Evolutionary conservation across 306 rosid genomes (phyloP).

Genomic region (Castanea sativa): DNA sequence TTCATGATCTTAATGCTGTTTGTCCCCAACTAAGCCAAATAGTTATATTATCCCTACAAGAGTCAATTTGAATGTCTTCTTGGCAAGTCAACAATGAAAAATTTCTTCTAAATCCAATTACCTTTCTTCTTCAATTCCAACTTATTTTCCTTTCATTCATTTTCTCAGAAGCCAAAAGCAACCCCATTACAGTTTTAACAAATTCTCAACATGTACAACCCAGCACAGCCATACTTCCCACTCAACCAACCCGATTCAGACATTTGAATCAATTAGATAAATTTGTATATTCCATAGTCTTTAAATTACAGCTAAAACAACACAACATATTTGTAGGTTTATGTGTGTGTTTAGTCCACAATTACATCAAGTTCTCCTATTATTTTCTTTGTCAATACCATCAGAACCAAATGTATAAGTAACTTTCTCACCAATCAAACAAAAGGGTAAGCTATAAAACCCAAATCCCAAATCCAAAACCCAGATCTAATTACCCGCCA

Average conservation of each 20-base stretch:
- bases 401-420: not conserved
- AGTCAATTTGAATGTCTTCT: not conserved
- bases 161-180: conserved; percentile 2
- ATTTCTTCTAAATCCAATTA: not conserved
- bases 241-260: not conserved
- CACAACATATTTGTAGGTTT: not conserved
- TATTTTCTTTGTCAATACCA: not conserved
- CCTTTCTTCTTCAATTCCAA: not conserved
- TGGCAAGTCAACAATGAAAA: not conserved
- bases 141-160: not conserved
- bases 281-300: not conserved
- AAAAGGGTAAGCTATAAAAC: not conserved
- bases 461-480: not conserved
- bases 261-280: not conserved
- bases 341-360: not conserved
- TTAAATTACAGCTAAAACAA: not conserved
- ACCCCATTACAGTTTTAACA: not conserved
- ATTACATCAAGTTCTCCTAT: not conserved
- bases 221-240: not conserved
- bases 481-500: not conserved
- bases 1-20: not conserved
- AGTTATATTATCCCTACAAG: not conserved
- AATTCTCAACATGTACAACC: not conserved
- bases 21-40: not conserved
- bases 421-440: not conserved